Evolutionary conservation across 345 rosid genomes (phyloP), one percentile per base, ranked within the genome.

Genomic region (Citrus mangshanensis): DNA sequence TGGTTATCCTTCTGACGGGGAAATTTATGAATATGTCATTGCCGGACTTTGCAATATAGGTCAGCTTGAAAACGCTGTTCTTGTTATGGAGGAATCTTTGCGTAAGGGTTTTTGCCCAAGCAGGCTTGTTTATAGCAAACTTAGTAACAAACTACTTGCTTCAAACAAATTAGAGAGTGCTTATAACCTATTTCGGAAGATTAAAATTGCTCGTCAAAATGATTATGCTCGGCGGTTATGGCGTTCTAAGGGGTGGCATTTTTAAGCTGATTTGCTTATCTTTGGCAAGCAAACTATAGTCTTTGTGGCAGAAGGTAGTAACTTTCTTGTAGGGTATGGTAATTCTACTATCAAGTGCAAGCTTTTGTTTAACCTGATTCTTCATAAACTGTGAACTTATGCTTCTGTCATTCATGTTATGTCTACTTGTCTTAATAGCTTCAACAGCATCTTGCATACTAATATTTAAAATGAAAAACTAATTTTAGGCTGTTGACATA

Each of bases 221-320:
- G 96, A 91, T 34, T 93, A 92, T 87, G 93, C 96, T 56, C 84
- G 87, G 51, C 90, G 82, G 84, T 87, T 58, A 84, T 93, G 97
- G 96, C 91, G 93, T 62, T 37, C 93, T 70, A 95, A 90, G 46
- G 99, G 99, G 30, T 95, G 99, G 98, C 97, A 92, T 83, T 92
- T 93, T 85, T 95, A 87, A 93, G 74, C 49, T 58, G 70, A 73
- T 32, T 46, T 35, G 24, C 54, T 59, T 51, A 12, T 75, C n/a
- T 54, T 2, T 66, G 32, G 71, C 60, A 22, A 32, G 63, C 37
- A 35, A 66, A 6, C 54, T 16, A 46, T 13, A 13, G 51, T 46
- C 51, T 14, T 76, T 66, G 72, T 30, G 18, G n/a, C 49, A 1
- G 42, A 70, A 75, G 37, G 72, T 30, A 46, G 62, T 30, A 30